These are phyloP conservation scores for Papiliotrema laurentii DNA, from an alignment of 1,284 basidiomycete species.

Conservation along the genomic window DNA sequence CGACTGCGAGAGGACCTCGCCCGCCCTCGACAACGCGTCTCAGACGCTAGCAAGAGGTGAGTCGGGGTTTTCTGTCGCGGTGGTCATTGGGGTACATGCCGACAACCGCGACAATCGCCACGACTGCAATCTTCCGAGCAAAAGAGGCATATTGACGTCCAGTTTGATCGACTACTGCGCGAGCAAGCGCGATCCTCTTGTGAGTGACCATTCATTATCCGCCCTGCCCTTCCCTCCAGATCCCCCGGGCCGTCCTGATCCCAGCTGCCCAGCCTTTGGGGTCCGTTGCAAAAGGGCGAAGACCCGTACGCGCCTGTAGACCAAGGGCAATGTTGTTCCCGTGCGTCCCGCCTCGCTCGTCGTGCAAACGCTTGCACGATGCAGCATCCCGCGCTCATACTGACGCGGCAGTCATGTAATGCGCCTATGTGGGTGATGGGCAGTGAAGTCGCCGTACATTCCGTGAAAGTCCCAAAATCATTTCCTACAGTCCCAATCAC, in stretches of 20 bases:
- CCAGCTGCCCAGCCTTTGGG: conserved; percentile 88
- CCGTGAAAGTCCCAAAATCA: too few relatives aligned
- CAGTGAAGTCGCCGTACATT: background rate
- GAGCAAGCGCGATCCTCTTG: conserved; percentile 79
- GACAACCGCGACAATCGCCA: too few relatives aligned
- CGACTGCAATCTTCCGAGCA: too few relatives aligned
- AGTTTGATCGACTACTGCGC: conserved; percentile 75
- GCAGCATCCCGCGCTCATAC: background rate
- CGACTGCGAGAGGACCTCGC: conserved; percentile 84
- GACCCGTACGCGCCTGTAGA: conserved; percentile 40
- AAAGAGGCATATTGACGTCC: too few relatives aligned
- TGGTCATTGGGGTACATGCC: too few relatives aligned
- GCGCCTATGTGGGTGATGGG: too few relatives aligned
- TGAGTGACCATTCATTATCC: conserved; percentile 47
- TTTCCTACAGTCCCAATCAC: too few relatives aligned
- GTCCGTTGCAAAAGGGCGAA: conserved; percentile 78
- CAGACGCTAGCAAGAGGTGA: conserved; percentile 84
- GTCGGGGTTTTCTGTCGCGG: conserved; percentile 29
- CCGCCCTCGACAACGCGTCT: conserved; percentile 78
- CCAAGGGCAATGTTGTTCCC: conserved; percentile 33
- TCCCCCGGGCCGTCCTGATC: too few relatives aligned
- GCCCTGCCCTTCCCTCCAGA: too few relatives aligned
- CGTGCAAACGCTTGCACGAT: background rate
- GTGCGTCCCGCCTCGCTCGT: too few relatives aligned
- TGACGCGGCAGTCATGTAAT: too few relatives aligned